Evolutionary conservation across 805 yeast genomes (phyloP).

Genomic region (Saccharomycopsis sp.): DNA sequence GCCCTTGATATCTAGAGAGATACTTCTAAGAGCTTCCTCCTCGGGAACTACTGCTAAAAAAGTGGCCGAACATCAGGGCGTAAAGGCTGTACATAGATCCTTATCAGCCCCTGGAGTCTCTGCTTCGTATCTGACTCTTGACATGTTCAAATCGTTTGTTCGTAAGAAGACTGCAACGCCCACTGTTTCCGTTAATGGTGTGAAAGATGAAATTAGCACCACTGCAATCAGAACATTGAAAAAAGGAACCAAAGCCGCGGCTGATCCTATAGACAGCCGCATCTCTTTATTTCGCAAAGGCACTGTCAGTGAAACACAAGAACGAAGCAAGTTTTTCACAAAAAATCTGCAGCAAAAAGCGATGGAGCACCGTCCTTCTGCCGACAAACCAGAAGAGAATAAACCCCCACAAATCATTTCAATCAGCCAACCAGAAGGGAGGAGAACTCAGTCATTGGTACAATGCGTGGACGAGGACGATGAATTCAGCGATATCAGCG

Average conservation of each 20-base stretch:
- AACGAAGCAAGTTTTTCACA: neutral
- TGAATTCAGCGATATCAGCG: neutral
- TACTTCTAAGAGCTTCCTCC: neutral
- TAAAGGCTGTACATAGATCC: constrained; percentile 6
- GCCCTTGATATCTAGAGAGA: constrained; percentile 42
- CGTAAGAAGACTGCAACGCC: neutral
- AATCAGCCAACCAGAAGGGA: too few relatives aligned
- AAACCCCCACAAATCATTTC: too few relatives aligned
- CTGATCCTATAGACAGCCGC: neutral
- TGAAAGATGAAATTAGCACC: neutral
- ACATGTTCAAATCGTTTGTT: constrained; percentile 5
- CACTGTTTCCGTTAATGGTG: neutral
- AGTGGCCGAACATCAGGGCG: neutral
- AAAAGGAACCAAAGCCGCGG: too few relatives aligned
- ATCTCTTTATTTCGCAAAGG: neutral
- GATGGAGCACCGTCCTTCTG: too few relatives aligned
- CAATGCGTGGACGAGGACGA: neutral
- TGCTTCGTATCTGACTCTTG: constrained; percentile 3
- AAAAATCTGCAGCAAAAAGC: too few relatives aligned
- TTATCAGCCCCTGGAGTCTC: constrained; percentile 6
- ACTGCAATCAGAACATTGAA: too few relatives aligned
- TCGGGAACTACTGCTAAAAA: neutral
- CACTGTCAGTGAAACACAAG: neutral
- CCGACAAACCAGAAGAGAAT: too few relatives aligned
- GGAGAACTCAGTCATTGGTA: neutral